Base-by-base conservation (phyloP, 768 basidiomycete genomes). In the Mycena vitilis region DNA sequence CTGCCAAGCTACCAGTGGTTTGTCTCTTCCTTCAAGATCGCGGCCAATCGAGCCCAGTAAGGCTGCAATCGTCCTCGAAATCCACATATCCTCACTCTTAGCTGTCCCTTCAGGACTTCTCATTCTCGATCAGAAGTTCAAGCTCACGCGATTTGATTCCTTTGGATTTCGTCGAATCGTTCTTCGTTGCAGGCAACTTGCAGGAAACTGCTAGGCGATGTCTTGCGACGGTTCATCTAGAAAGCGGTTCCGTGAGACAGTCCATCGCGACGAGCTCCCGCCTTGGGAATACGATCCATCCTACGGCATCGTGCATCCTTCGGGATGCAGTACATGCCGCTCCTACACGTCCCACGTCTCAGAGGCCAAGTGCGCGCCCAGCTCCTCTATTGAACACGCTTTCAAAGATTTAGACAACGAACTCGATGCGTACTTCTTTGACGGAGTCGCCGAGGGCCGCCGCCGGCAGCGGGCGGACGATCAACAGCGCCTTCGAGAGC, bases 401-500 rank as follows among this genome's bases (percentile, higher is more conserved):
- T 76, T 82, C 61, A 77, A 79, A 68, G 79, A 81, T 60, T 77
- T 80, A 56, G 80, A 82, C 71, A 76, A 77, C 48, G 65, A 77
- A n/a, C 78, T 78, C 69, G 82, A 84, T 61, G 79, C 78, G 15
- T 71, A 77, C 65, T 81, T 77, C 72, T 79, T 71, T 73, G 83
- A 82, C 69, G 83, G 83, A 18, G 15, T 83, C 53, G 66, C 73
- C 34, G 83, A 84, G 64, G 83, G 83, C 59, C 71, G 79, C 10
- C 80, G 82, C 23, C 82, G 78, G 49, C 82, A 84, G 52, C 80
- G 80, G 65, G 77, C 78, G 54, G 81, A 83, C 51, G 78, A 81
- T 45, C 75, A 78, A 42, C 78, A 77, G 37, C 75, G 79, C 13
- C 70, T 77, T 38, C 78, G 82, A 58, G 75, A 75, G 18, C 49